A percentile compares a stretch with the other conserved stretches of the same genome.
phyloP scores from a whole-genome alignment of 2,329 filamentous ascomycete species.

The Fusarium torreyae region DNA sequence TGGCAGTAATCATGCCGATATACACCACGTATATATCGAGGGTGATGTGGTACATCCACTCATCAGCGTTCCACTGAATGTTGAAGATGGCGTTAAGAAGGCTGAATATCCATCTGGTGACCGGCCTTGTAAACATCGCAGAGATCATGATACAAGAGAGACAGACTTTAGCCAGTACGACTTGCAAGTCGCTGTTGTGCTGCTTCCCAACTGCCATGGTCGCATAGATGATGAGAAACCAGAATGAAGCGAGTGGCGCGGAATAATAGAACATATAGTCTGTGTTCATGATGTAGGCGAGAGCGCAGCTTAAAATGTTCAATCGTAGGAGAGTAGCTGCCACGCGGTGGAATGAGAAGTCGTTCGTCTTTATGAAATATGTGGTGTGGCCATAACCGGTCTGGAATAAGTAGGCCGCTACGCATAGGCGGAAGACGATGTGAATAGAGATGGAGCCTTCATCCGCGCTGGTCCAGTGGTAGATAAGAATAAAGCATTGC shows the following conservation, averaged over 20 bases:
- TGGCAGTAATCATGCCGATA: conserved; percentile 64
- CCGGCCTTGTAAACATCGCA: not conserved
- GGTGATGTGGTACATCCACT: conserved; percentile 64
- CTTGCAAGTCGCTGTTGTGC: conserved; percentile 59
- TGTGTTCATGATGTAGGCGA: conserved; percentile 71
- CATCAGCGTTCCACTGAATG: conserved; percentile 62
- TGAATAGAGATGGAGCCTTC: conserved; percentile 66
- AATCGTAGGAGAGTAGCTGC: conserved; percentile 67
- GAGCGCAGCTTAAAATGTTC: conserved; percentile 67
- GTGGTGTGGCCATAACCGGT: conserved; percentile 73
- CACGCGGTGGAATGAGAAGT: conserved; percentile 69
- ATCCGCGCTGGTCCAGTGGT: conserved; percentile 69
- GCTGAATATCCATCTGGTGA: conserved; percentile 35
- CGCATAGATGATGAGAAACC: conserved; percentile 70
- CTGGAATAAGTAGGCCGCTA: conserved; percentile 73
- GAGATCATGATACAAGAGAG: conserved; percentile 59
- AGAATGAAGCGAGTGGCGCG: conserved; percentile 71
- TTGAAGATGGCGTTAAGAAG: conserved; percentile 59
- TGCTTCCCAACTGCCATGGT: conserved; percentile 62
- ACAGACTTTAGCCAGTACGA: conserved; percentile 64
- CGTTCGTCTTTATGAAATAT: conserved; percentile 68
- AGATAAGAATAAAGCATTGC: conserved; percentile 67
- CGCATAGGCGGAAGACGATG: conserved; percentile 66
- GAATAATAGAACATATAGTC: conserved; percentile 69
- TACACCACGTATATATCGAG: conserved; percentile 70